Conservation (phyloP, 306 rosid species). For the Cicer arietinum region DNA sequence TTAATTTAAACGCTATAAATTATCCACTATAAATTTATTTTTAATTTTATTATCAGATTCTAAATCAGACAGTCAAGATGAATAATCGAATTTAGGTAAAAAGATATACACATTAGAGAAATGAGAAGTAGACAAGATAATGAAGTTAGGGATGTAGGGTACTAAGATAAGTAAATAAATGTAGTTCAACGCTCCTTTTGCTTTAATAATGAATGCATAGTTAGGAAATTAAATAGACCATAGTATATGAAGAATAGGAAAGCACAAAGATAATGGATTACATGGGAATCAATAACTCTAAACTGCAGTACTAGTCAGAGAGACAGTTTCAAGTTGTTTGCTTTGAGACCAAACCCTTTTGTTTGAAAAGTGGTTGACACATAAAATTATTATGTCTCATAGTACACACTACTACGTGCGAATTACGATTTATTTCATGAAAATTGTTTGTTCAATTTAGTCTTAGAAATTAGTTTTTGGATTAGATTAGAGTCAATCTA, state of each 20-base stretch:
- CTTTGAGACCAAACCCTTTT: slow-evolving; percentile 37
- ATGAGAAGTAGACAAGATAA: slow-evolving; percentile 15
- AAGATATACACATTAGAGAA: background rate
- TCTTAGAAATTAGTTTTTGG: background rate
- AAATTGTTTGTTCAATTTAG: background rate
- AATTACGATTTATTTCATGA: background rate
- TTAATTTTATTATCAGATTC: too few relatives aligned
- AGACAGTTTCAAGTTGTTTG: slow-evolving; percentile 13
- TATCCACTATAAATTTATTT: too few relatives aligned
- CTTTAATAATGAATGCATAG: slow-evolving; percentile 30
- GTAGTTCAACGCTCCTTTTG: slow-evolving; percentile 44
- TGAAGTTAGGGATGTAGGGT: slow-evolving; percentile 43
- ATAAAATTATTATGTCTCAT: slow-evolving; percentile 18
- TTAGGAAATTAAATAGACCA: background rate
- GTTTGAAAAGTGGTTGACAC: slow-evolving; percentile 7
- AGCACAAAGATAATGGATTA: slow-evolving; percentile 41
- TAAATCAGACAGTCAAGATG: too few relatives aligned
- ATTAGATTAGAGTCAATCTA: too few relatives aligned
- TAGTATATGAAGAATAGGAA: slow-evolving; percentile 3
- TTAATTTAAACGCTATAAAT: too few relatives aligned
- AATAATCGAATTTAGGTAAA: background rate
- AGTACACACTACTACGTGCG: background rate
- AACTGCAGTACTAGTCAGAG: slow-evolving; percentile 30
- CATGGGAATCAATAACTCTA: slow-evolving; percentile 43
- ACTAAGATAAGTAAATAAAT: slow-evolving; percentile 40